Percentiles rank a stretch among this genome's conserved stretches.
These are phyloP conservation scores for Rasamsonia emersonii DNA, from an alignment of 2,329 filamentous ascomycete species.

Conservation along the genomic window DNA sequence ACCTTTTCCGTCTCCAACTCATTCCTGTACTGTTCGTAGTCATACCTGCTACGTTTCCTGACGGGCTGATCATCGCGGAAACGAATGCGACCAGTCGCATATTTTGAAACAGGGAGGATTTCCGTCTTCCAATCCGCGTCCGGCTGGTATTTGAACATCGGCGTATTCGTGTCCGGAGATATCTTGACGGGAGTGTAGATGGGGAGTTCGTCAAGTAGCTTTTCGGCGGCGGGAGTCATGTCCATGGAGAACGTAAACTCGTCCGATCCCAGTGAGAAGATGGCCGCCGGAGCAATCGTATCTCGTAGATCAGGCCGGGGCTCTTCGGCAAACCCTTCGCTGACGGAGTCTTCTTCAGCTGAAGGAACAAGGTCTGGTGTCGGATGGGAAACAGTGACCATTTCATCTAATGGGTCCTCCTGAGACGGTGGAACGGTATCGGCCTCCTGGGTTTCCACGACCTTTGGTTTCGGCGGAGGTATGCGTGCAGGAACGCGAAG, in stretches of 20 bases:
- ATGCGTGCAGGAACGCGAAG: slow-evolving; percentile 56
- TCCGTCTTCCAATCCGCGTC: slow-evolving; percentile 67
- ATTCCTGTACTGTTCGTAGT: slow-evolving; percentile 66
- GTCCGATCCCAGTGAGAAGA: slow-evolving; percentile 74
- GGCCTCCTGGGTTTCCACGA: slow-evolving; percentile 18
- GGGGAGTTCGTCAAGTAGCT: slow-evolving; percentile 70
- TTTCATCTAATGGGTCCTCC: slow-evolving; percentile 25
- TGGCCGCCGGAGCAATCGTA: slow-evolving; percentile 57
- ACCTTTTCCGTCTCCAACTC: slow-evolving; percentile 45
- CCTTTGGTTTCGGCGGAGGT: slow-evolving; percentile 17
- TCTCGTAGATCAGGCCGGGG: slow-evolving; percentile 34
- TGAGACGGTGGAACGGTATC: slow-evolving; percentile 21
- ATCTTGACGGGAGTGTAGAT: slow-evolving; percentile 58
- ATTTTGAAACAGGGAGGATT: slow-evolving; percentile 80
- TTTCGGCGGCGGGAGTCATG: slow-evolving; percentile 64
- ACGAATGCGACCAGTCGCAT: slow-evolving; percentile 70
- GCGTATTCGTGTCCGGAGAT: slow-evolving; percentile 50
- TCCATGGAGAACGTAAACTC: slow-evolving; percentile 73
- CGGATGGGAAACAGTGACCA: slow-evolving; percentile 34
- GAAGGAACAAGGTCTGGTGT: slow-evolving; percentile 62
- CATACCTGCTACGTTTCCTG: slow-evolving; percentile 71
- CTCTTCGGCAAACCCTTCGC: slow-evolving; percentile 39
- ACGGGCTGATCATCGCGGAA: slow-evolving; percentile 58
- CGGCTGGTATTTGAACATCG: slow-evolving; percentile 51
- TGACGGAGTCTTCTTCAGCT: slow-evolving; percentile 50